Conservation (phyloP, 2,329 filamentous ascomycete species). For the Stylonectria norvegica region DNA sequence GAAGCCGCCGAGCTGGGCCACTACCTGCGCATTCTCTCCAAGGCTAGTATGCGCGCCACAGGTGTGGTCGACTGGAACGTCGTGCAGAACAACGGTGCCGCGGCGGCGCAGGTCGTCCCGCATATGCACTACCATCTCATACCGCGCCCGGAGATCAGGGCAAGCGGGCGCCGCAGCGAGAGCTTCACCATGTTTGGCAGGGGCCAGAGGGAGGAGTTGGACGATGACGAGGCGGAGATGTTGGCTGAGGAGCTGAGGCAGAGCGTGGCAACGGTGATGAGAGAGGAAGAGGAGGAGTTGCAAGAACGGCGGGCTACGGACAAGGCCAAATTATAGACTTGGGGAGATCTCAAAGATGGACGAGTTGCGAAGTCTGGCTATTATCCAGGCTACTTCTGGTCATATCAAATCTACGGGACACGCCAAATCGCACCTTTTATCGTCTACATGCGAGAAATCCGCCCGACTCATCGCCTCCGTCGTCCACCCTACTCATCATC, state of each 20-base stretch:
- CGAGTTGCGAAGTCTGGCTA: too few relatives aligned
- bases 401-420: too few relatives aligned
- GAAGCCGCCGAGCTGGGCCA: constrained; percentile 66
- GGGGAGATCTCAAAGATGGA: too few relatives aligned
- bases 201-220: constrained; percentile 68
- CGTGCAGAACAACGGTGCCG: constrained; percentile 89
- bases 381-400: too few relatives aligned
- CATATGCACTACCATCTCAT: constrained; percentile 97
- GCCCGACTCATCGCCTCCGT: neutral
- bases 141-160: constrained; percentile 68
- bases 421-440: too few relatives aligned
- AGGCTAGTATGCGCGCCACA: constrained; percentile 65
- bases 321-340: constrained; percentile 42
- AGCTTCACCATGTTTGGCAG: constrained; percentile 82
- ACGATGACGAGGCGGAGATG: constrained; percentile 66
- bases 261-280: constrained; percentile 47
- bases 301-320: constrained; percentile 10
- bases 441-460: too few relatives aligned
- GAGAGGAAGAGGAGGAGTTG: constrained; percentile 38
- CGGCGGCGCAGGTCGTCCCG: constrained; percentile 87
- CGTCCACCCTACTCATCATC: constrained; percentile 63
- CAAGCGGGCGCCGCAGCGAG: constrained; percentile 51
- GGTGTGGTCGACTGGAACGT: constrained; percentile 88
- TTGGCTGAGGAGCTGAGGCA: constrained; percentile 55
- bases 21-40: constrained; percentile 68